Base-by-base conservation (phyloP, 2,329 filamentous ascomycete species). In the Pochonia chlamydosporia region DNA sequence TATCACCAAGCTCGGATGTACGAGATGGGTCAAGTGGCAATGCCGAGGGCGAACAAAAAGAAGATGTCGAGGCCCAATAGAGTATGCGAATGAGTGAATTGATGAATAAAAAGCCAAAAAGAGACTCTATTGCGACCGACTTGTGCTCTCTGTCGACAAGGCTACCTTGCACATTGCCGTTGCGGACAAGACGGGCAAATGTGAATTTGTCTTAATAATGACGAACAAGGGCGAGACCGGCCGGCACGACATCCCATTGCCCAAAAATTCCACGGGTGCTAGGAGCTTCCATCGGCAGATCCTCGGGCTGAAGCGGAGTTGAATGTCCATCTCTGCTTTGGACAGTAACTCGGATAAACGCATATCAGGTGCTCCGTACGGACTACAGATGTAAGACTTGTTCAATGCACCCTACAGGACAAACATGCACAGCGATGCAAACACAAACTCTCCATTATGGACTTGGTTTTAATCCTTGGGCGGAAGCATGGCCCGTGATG, bases 161-260 rank as follows among this genome's bases (percentile, higher is more conserved):
- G 53, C 57, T 62, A 56, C 55, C 55, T 52, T 60, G 55, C 55
- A 56, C 61, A 64, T 65, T 56, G 59, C 59, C 59, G 59, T 54
- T 54, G 54, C 54, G 54, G 57, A 58, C 54, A 56, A 63, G 54
- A 57, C 16, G 48, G 40, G 25, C 37, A 9, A 26, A 46, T 45
- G 31, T 30, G 40, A 49, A 46, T 14, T 44, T 53, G 57, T 59
- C 56, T 62, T 60, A 62, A 58, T 59, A 61, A 63, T 61, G 52
- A 53, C 51, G 49, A 40, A 51, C 53, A 52, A 39, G 40, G 40
- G 45, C 39, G 44, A 46, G 14, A 50, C 45, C 48, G 46, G 45
- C 41, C 47, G 51, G 58, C 60, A 36, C 36, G 41, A 23, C 26
- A 26, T 8, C 28, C 13, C 20, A n/a, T 13, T 21, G 10, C 18